These are phyloP conservation scores for Nannochloropsis salina DNA, from an alignment of 108 stramenopile species.

Conservation along the genomic window DNA sequence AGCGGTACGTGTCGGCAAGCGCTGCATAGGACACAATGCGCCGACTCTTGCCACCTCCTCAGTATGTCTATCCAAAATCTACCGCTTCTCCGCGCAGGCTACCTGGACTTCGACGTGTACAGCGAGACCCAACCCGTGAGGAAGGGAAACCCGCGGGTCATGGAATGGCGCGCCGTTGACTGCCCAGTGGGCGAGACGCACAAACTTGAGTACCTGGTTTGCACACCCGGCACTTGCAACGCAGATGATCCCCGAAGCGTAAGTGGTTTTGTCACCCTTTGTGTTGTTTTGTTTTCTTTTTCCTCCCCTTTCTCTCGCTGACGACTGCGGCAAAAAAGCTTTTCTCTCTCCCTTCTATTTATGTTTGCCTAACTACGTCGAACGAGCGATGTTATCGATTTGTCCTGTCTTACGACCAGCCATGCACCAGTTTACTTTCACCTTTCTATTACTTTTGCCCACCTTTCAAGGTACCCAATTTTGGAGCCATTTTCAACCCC, in stretches of 20 bases:
- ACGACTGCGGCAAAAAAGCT: neutral
- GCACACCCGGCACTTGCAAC: slow-evolving; percentile 13
- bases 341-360: neutral
- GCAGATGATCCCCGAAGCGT: neutral
- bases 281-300: neutral
- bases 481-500: neutral
- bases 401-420: too few species aligned
- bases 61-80: neutral
- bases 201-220: neutral
- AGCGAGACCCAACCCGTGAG: neutral
- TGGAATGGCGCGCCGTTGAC: slow-evolving; percentile 16
- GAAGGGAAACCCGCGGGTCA: neutral
- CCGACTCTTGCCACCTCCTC: too few species aligned
- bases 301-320: neutral
- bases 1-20: neutral
- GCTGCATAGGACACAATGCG: too few species aligned
- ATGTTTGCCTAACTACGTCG: too few species aligned
- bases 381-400: too few species aligned
- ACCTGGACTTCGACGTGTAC: slow-evolving; percentile 8
- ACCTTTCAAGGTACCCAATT: neutral
- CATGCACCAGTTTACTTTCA: neutral
- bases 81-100: neutral
- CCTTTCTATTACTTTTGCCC: neutral
- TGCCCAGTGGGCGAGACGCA: neutral
- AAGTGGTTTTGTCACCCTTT: neutral